Base-by-base conservation (phyloP, 352 stramenopile genomes). In the Lagenidium giganteum region DNA sequence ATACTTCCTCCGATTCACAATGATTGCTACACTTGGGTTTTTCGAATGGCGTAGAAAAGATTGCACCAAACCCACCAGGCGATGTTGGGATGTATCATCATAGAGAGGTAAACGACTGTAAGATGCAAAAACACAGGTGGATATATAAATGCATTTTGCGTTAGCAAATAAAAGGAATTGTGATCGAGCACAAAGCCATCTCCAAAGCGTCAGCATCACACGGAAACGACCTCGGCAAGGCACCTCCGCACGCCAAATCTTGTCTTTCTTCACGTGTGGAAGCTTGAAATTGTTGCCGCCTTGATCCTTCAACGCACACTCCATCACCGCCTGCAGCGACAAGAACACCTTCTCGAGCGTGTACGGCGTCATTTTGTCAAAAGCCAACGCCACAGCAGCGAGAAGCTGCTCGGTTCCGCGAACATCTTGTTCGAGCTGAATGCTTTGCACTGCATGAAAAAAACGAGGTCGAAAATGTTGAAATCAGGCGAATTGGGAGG, bases 281-380 rank as follows among this genome's bases (percentile, higher is more conserved):
- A 54, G 36, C 4, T 34, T 18, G 25, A 40, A 54, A 13, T 34
- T 14, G 36, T 47, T 54, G 34, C 17, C 28, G 13, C 21, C 46
- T 20, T 33, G 5, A 16, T 25, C 35, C 9, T 47, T 23, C 20
- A 54, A 14, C 5, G 47, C 17, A 8, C 24, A n/a, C n/a, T 35
- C 35, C 46, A 54, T 54, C 11, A 46, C 35, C n/a, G 30, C 34
- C 39, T 56, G 47, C 18, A 56, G 23, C 9, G 47, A 44, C 0
- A 59, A 7, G 27, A 67, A 67, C 12, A 42, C 49, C 13, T 63
- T 63, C 32, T 51, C 43, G 4, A 55, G 50, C 2, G 40, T 67
- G 5, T 26, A 4, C 0, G 35, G 5, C 14, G 32, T 12, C 39
- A 67, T 51, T 11, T 53, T 39, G 6, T 16, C 25, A 24, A 42